Evolutionary conservation across 2,329 filamentous ascomycete species (phyloP).

Genomic region (Xylaria sp.): DNA sequence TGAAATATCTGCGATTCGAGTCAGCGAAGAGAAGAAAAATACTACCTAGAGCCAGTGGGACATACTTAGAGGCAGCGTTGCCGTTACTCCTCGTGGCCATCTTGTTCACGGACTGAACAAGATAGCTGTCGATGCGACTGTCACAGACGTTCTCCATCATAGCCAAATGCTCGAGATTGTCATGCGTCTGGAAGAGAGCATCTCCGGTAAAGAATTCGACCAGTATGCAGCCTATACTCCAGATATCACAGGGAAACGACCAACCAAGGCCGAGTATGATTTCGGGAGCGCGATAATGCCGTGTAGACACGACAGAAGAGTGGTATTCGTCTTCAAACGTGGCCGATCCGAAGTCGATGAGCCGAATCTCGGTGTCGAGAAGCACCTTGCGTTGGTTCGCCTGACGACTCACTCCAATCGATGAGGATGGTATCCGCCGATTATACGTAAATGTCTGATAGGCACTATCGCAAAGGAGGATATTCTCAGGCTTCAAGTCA

Average conservation of each 20-base stretch:
- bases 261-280: conserved; percentile 72
- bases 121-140: conserved; percentile 58
- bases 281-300: conserved; percentile 71
- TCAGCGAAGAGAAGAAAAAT: conserved; percentile 40
- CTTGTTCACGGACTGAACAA: conserved; percentile 61
- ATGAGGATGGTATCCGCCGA: conserved; percentile 69
- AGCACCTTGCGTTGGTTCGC: conserved; percentile 67
- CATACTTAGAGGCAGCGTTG: conserved; percentile 67
- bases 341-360: conserved; percentile 73
- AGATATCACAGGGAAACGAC: conserved; percentile 74
- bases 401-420: conserved; percentile 60
- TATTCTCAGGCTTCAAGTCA: conserved; percentile 72
- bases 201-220: conserved; percentile 75
- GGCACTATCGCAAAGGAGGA: conserved; percentile 64
- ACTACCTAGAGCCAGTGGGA: background rate
- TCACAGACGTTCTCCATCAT: conserved; percentile 75
- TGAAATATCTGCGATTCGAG: conserved; percentile 60
- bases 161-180: conserved; percentile 72
- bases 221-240: conserved; percentile 74
- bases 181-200: conserved; percentile 72
- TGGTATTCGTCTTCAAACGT: conserved; percentile 76
- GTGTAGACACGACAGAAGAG: conserved; percentile 70
- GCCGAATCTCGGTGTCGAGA: conserved; percentile 68
- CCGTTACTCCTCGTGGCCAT: conserved; percentile 59
- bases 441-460: conserved; percentile 75